These are phyloP conservation scores for Amphirosellinia nigrospora DNA, from an alignment of 495 filamentous ascomycete species.

Conservation along the genomic window DNA sequence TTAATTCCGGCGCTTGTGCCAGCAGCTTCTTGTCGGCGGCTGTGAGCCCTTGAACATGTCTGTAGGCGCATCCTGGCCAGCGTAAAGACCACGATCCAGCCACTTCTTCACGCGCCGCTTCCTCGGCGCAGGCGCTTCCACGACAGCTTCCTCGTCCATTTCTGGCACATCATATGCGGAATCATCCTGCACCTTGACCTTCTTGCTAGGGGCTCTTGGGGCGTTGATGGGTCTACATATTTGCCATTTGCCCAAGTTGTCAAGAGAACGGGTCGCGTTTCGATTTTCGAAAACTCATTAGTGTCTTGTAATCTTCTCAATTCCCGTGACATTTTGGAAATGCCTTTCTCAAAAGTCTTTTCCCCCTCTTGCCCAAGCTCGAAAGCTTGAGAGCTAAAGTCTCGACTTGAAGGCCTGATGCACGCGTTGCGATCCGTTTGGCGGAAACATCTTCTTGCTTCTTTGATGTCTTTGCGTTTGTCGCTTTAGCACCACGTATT, in stretches of 20 bases:
- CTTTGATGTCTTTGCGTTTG: constrained; percentile 43
- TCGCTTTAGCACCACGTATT: constrained; percentile 26
- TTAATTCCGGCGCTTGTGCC: constrained; percentile 57
- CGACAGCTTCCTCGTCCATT: constrained; percentile 39
- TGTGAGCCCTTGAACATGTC: constrained; percentile 64
- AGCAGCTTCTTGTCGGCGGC: constrained; percentile 67
- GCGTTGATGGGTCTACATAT: constrained; percentile 43
- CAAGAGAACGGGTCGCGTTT: constrained; percentile 54
- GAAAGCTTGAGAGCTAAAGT: constrained; percentile 53
- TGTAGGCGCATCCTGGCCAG: constrained; percentile 72
- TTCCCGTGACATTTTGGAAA: constrained; percentile 51
- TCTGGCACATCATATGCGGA: constrained; percentile 51
- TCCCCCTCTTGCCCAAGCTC: constrained; percentile 50
- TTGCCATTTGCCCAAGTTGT: constrained; percentile 64
- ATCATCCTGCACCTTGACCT: constrained; percentile 46
- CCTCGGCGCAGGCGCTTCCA: constrained; percentile 48
- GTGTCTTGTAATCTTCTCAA: constrained; percentile 58
- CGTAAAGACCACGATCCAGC: constrained; percentile 83
- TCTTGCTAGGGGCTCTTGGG: constrained; percentile 48
- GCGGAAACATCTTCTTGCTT: constrained; percentile 40
- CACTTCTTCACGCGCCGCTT: constrained; percentile 69
- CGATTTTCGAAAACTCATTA: constrained; percentile 59
- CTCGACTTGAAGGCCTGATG: constrained; percentile 53
- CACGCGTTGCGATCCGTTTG: constrained; percentile 50
- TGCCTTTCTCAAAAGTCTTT: constrained; percentile 50